Evolutionary conservation across 305 asterid genomes (phyloP).

Genomic region (Solanum hybrid): DNA sequence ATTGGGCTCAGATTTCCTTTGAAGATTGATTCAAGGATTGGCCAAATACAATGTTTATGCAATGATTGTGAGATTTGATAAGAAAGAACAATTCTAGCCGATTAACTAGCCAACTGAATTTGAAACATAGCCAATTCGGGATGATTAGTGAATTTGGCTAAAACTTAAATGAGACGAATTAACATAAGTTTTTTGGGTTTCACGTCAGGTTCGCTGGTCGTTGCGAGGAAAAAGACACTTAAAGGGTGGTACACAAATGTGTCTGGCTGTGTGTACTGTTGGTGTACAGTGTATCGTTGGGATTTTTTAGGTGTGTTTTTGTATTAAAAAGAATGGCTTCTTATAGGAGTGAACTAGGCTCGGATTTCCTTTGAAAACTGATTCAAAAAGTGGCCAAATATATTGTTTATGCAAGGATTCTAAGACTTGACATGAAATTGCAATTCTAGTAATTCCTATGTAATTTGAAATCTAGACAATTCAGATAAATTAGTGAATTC

Average conservation of each 20-base stretch:
- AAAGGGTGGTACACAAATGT: not conserved
- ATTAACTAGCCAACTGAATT: not conserved
- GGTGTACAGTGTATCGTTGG: not conserved
- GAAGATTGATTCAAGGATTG: not conserved
- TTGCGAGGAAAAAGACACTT: not conserved
- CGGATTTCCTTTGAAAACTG: not conserved
- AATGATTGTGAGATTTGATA: not conserved
- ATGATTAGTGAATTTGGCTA: not conserved
- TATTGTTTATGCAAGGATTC: not conserved
- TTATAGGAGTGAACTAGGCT: not conserved
- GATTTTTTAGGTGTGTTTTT: not conserved
- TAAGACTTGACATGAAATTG: not conserved
- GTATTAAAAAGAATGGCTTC: not conserved
- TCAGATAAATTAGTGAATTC: not conserved
- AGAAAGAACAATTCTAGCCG: not conserved
- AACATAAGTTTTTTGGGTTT: not conserved
- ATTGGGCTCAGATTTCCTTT: not conserved
- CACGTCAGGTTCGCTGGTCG: not conserved
- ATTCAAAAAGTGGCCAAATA: not conserved
- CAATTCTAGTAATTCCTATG: no score
- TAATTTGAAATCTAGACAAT: no score
- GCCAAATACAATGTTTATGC: not conserved
- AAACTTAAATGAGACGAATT: not conserved
- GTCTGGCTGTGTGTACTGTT: not conserved
- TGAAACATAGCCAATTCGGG: not conserved